Conservation (phyloP, 441 rosid genomes). For the Jatropha multifida region DNA sequence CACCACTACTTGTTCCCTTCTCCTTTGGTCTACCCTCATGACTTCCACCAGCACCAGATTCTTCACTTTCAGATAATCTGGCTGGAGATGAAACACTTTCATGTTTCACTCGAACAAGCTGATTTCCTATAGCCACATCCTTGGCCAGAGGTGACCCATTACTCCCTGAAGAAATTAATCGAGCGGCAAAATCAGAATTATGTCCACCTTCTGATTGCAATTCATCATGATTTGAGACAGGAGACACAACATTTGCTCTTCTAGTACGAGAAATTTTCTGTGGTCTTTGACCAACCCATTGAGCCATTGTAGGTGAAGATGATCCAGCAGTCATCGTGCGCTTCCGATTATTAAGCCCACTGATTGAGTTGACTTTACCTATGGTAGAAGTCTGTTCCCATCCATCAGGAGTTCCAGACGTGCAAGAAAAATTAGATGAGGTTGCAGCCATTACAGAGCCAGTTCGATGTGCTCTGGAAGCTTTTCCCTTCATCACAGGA, state of each 20-base stretch:
- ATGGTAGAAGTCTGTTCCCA: slow-evolving; percentile 44
- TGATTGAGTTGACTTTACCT: slow-evolving; percentile 38
- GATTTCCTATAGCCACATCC: slow-evolving; percentile 35
- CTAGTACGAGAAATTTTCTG: slow-evolving; percentile 60
- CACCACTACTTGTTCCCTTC: slow-evolving; percentile 35
- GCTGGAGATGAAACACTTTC: slow-evolving; percentile 53
- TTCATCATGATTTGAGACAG: slow-evolving; percentile 55
- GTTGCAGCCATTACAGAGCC: slow-evolving; percentile 39
- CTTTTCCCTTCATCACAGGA: slow-evolving; percentile 48
- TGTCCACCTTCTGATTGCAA: slow-evolving; percentile 44
- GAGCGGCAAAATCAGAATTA: slow-evolving; percentile 38
- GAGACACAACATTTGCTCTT: slow-evolving; percentile 59
- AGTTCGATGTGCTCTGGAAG: slow-evolving; percentile 50
- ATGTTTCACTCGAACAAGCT: slow-evolving; percentile 40
- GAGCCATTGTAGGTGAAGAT: slow-evolving; percentile 55
- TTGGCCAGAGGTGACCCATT: slow-evolving; percentile 36
- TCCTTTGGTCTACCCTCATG: slow-evolving; percentile 42
- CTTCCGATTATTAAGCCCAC: slow-evolving; percentile 44
- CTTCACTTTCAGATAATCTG: slow-evolving; percentile 59
- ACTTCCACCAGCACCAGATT: slow-evolving; percentile 48
- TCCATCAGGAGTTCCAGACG: slow-evolving; percentile 38
- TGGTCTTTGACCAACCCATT: slow-evolving; percentile 68
- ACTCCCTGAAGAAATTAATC: slow-evolving; percentile 38
- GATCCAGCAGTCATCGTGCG: slow-evolving; percentile 51
- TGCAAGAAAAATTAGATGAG: slow-evolving; percentile 42